These are phyloP conservation scores for Fusarium fujikuroi DNA, from an alignment of 2,329 filamentous ascomycete genomes.

Conservation along the genomic window DNA sequence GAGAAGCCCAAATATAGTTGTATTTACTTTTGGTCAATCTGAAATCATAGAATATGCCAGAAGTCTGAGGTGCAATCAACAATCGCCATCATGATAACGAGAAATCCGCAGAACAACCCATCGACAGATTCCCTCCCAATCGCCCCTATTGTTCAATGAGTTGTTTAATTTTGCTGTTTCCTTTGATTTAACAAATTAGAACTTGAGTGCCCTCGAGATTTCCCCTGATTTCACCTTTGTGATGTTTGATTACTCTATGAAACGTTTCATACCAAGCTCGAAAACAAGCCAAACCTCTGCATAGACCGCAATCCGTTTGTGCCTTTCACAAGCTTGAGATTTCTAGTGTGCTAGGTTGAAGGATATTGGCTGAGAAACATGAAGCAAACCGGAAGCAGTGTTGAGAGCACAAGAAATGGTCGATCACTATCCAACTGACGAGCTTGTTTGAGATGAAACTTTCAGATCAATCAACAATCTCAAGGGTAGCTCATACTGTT, in stretches of 20 bases:
- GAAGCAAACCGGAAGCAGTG: too few relatives aligned
- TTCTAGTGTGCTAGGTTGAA: too few relatives aligned
- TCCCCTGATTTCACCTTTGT: neutral
- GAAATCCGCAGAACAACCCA: neutral
- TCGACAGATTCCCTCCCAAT: too few relatives aligned
- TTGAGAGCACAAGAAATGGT: too few relatives aligned
- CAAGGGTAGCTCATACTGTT: neutral
- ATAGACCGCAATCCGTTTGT: neutral
- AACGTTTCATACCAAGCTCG: neutral
- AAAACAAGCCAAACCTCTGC: neutral
- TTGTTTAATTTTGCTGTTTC: accelerated
- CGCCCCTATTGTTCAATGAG: accelerated
- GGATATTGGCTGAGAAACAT: too few relatives aligned
- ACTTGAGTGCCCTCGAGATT: accelerated
- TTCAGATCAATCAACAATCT: neutral
- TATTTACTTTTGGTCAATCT: accelerated
- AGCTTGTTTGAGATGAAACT: neutral
- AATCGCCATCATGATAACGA: neutral
- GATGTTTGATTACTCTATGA: accelerated
- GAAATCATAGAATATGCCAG: accelerated
- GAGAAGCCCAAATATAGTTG: accelerated
- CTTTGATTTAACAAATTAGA: accelerated
- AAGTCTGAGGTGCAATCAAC: neutral
- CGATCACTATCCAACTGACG: too few relatives aligned
- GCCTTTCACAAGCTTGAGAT: too few relatives aligned